Conservation (phyloP, 176 grass and related monocot genomes). For the Thinopyrum elongatum region DNA sequence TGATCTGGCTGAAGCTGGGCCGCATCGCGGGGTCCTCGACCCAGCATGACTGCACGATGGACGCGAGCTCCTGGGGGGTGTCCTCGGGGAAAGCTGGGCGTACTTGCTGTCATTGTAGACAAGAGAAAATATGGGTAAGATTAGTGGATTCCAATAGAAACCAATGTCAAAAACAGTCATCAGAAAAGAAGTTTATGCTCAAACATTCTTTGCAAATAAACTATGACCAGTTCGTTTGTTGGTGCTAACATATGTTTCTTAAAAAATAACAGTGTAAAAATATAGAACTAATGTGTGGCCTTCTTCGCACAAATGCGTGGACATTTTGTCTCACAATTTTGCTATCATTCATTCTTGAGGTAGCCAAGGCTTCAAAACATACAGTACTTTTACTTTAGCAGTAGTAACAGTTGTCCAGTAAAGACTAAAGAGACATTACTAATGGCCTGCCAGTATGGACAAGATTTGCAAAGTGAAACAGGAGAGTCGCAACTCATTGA, state of each 20-base stretch:
- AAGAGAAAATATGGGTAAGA: neutral
- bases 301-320: neutral
- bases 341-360: neutral
- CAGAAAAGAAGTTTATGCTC: neutral
- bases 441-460: neutral
- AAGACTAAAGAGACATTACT: slow-evolving; percentile 28
- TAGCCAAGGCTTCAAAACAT: neutral
- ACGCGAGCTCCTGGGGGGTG: slow-evolving; percentile 71
- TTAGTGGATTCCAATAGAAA: slow-evolving; percentile 4
- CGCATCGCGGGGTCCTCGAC: slow-evolving; percentile 84
- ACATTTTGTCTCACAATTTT: slow-evolving; percentile 7
- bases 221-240: neutral
- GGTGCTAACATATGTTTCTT: neutral
- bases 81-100: slow-evolving; percentile 74
- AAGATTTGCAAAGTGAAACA: neutral
- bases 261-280: neutral
- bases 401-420: slow-evolving; percentile 13
- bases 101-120: slow-evolving; percentile 60
- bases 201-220: neutral
- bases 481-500: neutral
- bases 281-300: neutral
- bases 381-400: neutral
- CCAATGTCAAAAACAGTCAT: neutral
- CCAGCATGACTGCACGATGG: slow-evolving; percentile 92
- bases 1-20: slow-evolving; percentile 92